Conservation (phyloP, 2,329 filamentous ascomycete genomes). For the Paracorniculantispora psalliotae region DNA sequence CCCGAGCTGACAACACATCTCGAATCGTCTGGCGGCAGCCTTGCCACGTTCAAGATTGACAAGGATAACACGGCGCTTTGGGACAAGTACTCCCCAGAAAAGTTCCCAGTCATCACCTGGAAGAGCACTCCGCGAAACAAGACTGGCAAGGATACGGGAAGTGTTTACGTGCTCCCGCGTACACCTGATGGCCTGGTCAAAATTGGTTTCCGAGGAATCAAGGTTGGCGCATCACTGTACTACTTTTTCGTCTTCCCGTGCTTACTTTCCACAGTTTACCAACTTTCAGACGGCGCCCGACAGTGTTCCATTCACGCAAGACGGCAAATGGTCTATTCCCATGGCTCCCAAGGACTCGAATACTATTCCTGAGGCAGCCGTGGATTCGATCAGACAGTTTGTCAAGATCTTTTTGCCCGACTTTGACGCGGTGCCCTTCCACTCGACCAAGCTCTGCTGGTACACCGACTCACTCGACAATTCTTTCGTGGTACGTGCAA, state of each 20-base stretch:
- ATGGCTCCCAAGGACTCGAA: conserved; percentile 21
- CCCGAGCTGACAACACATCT: conserved; percentile 25
- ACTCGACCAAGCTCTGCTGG: conserved; percentile 29
- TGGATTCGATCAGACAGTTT: conserved; percentile 20
- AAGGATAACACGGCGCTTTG: conserved; percentile 20
- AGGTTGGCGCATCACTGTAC: conserved; percentile 16
- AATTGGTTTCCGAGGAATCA: conserved; percentile 26
- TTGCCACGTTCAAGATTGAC: conserved; percentile 26
- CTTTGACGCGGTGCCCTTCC: conserved; percentile 21
- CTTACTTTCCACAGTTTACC: conserved; percentile 22
- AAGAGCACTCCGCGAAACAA: conserved; percentile 24
- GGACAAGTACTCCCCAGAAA: conserved; percentile 29
- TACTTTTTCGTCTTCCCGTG: background rate
- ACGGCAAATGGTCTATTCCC: conserved; percentile 28
- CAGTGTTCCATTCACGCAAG: conserved; percentile 23
- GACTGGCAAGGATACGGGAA: conserved; percentile 26
- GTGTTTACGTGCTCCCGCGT: conserved; percentile 25
- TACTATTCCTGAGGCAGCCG: conserved; percentile 19
- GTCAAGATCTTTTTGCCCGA: conserved; percentile 25
- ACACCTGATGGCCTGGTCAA: conserved; percentile 24
- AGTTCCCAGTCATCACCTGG: conserved; percentile 29
- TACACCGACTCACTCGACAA: conserved; percentile 32
- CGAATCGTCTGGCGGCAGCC: conserved; percentile 26
- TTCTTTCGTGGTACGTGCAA: conserved; percentile 23
- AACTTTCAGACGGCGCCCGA: conserved; percentile 27